phyloP scores from a whole-genome alignment of 2,329 filamentous ascomycete genomes.

The Dactylellina haptotyla region DNA sequence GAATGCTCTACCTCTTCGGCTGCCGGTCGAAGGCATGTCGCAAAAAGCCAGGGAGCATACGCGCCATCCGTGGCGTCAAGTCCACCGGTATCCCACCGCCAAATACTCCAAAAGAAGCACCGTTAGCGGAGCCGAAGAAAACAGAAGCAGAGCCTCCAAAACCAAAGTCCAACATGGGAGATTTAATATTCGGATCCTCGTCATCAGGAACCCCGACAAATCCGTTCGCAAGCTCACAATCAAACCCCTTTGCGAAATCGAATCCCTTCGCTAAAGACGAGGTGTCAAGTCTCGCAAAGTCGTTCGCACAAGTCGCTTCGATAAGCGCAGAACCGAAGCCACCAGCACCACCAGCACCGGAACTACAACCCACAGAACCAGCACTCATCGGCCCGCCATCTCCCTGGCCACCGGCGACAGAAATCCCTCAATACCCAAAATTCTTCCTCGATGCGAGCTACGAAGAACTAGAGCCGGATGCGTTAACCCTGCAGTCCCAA shows the following conservation, averaged over 20 bases:
- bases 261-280: conserved; percentile 71
- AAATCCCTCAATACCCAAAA: conserved; percentile 78
- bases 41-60: conserved; percentile 82
- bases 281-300: conserved; percentile 73
- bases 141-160: conserved; percentile 59
- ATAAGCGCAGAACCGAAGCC: too few species aligned
- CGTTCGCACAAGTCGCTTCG: conserved; percentile 77
- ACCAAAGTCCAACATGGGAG: conserved; percentile 58
- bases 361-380: conserved; percentile 56
- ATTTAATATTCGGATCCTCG: conserved; percentile 54
- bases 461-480: conserved; percentile 76
- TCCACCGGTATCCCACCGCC: conserved; percentile 58
- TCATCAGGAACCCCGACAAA: conserved; percentile 56
- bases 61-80: conserved; percentile 65
- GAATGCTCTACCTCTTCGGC: conserved; percentile 85
- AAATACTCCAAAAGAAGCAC: background rate
- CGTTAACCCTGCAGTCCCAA: conserved; percentile 65
- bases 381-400: conserved; percentile 65
- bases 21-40: conserved; percentile 82
- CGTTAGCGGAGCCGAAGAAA: conserved; percentile 59
- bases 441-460: conserved; percentile 91
- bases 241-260: conserved; percentile 59
- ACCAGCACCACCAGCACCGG: conserved; percentile 61
- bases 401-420: conserved; percentile 77
- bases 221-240: conserved; percentile 57